phyloP scores from a whole-genome alignment of 495 filamentous ascomycete genomes.

The Penicillium robsamsonii region DNA sequence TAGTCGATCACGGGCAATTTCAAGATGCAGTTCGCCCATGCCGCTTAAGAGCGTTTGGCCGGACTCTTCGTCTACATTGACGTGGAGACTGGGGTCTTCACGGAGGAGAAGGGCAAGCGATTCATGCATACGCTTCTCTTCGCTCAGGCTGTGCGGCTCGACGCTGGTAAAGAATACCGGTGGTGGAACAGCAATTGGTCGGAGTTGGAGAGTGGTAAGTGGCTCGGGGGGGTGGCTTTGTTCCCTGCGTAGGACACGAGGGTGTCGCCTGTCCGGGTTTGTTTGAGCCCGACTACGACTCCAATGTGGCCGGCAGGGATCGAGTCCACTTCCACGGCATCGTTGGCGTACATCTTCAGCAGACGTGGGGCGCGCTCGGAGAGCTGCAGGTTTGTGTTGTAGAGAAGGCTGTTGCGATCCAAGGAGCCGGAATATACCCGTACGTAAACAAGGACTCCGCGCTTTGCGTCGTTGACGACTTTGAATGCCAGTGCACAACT shows the following conservation, averaged over 20 bases:
- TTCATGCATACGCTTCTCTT: constrained; percentile 75
- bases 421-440: constrained; percentile 87
- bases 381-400: constrained; percentile 83
- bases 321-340: constrained; percentile 77
- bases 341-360: constrained; percentile 87
- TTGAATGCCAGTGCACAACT: constrained; percentile 93
- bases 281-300: constrained; percentile 88
- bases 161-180: constrained; percentile 95
- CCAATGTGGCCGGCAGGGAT: constrained; percentile 89
- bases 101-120: constrained; percentile 73
- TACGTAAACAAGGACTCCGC: constrained; percentile 88
- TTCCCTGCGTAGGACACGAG: constrained; percentile 68
- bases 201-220: constrained; percentile 73
- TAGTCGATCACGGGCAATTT: constrained; percentile 86
- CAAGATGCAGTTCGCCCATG: constrained; percentile 98
- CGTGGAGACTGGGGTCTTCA: constrained; percentile 92
- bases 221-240: constrained; percentile 63
- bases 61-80: constrained; percentile 81
- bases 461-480: constrained; percentile 82
- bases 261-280: constrained; percentile 90
- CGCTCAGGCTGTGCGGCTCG: constrained; percentile 75
- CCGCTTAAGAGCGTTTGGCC: constrained; percentile 91
- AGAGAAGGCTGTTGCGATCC: constrained; percentile 68
- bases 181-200: constrained; percentile 85
- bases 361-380: constrained; percentile 79